These are phyloP conservation scores for Trichoderma koningii DNA, from an alignment of 2,329 filamentous ascomycete species.

Conservation along the genomic window DNA sequence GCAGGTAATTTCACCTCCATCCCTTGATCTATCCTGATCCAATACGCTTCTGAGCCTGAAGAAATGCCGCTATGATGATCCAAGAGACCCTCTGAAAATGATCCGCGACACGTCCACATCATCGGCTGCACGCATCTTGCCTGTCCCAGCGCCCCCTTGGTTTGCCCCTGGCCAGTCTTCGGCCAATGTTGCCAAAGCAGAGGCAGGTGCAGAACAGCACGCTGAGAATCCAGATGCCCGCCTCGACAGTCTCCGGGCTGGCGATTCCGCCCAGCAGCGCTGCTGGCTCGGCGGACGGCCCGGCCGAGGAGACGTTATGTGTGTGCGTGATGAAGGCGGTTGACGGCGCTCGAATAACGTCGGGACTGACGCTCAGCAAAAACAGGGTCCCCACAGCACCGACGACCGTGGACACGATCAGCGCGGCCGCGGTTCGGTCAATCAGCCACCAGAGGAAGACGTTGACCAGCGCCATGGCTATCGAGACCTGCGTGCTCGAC, in stretches of 20 bases:
- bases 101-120: too few relatives aligned
- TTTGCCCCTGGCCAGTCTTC: slow-evolving; percentile 64
- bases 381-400: slow-evolving; percentile 73
- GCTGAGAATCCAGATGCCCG: slow-evolving; percentile 86
- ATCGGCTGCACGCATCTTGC: slow-evolving; percentile 35
- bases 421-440: slow-evolving; percentile 83
- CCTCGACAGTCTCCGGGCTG: slow-evolving; percentile 65
- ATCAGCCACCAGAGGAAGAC: slow-evolving; percentile 95
- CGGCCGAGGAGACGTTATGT: slow-evolving; percentile 28
- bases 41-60: too few relatives aligned
- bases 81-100: too few relatives aligned
- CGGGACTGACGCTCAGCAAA: slow-evolving; percentile 73
- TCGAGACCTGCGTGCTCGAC: slow-evolving; percentile 88
- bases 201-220: slow-evolving; percentile 93
- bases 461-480: slow-evolving; percentile 87
- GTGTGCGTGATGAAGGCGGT: slow-evolving; percentile 40
- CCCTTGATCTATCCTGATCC: too few relatives aligned
- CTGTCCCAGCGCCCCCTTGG: slow-evolving; percentile 51
- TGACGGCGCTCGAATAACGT: slow-evolving; percentile 72
- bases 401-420: slow-evolving; percentile 74
- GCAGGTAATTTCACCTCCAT: too few relatives aligned
- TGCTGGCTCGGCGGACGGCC: slow-evolving; percentile 25
- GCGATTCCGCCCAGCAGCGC: slow-evolving; percentile 53
- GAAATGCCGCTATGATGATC: too few relatives aligned
- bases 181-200: slow-evolving; percentile 94